Conservation (phyloP, 2,329 filamentous ascomycete genomes). For the Gnomoniopsis smithogilvyi region DNA sequence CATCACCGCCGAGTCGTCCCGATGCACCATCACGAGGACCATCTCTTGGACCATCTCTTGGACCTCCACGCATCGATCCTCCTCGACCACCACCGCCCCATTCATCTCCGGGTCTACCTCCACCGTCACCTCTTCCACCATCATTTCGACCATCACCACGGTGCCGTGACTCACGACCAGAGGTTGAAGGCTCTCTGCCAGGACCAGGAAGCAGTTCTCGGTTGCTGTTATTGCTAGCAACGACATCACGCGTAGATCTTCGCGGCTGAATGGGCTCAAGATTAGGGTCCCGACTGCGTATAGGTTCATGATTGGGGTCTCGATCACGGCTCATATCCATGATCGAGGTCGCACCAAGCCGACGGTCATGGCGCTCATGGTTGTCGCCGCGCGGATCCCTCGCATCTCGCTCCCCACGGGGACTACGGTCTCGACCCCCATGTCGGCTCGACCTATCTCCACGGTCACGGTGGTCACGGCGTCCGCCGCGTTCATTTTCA, state of each 20-base stretch:
- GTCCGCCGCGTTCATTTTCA: constrained; percentile 40
- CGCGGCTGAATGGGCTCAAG: constrained; percentile 22
- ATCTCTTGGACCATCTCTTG: constrained; percentile 32
- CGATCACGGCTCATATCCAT: constrained; percentile 23
- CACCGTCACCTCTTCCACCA: constrained; percentile 24
- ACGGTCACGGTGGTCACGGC: constrained; percentile 39
- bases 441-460: constrained; percentile 42
- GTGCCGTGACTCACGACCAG: constrained; percentile 28
- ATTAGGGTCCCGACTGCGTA: constrained; percentile 22
- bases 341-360: constrained; percentile 26
- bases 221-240: constrained; percentile 16
- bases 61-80: constrained; percentile 32
- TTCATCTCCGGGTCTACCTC: constrained; percentile 28
- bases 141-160: constrained; percentile 24
- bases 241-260: constrained; percentile 24
- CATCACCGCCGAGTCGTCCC: constrained; percentile 23
- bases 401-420: constrained; percentile 42
- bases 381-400: constrained; percentile 29
- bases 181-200: constrained; percentile 23
- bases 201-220: constrained; percentile 22
- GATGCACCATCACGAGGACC: constrained; percentile 29
- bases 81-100: constrained; percentile 32
- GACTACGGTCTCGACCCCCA: constrained; percentile 47
- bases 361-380: constrained; percentile 43
- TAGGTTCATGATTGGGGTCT: constrained; percentile 22